Base-by-base conservation (phyloP, 768 basidiomycete species). In the Boletus subparvulus region DNA sequence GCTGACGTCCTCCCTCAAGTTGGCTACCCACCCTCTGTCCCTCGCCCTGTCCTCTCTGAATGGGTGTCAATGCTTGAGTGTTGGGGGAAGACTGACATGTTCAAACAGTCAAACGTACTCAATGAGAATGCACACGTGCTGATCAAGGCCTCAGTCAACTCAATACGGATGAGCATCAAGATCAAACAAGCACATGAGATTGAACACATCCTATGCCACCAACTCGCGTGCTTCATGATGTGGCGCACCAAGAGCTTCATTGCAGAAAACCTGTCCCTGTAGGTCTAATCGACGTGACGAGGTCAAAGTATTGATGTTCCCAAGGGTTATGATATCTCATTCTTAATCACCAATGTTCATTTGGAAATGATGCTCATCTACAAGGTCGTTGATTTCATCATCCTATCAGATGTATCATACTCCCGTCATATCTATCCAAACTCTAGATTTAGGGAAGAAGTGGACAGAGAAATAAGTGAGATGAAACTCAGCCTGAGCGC, bases 151-250 rank as follows among this genome's bases (percentile, higher is more conserved):
- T 94, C 93, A 2, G 85, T 98, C 76, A 99, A 99, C 77, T 96
- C 94, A 2, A 92, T 98, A 71, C 87, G 97, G 41, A 80, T 99
- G 56, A 94, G 90, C 74, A 98, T 99, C 77, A 94, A 88, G 79
- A 98, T 99, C 72, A 99, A 99, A 73, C 97, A 99, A 72, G 94
- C 97, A 35, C 97, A 99, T 74, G 97, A 99, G 77, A 96, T 98
- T 59, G 97, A 99, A 70, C 85, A 90, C 48, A 97, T 98, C 65
- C 78, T 99, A 39, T 97, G 95, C 70, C 92, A 98, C 78, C n/a
- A n/a, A n/a, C n/a, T n/a, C n/a, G n/a, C n/a, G n/a, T n/a, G n/a
- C n/a, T n/a, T n/a, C n/a, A n/a, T n/a, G n/a, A n/a, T n/a, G n/a
- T n/a, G n/a, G n/a, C n/a, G n/a, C n/a, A n/a, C n/a, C 28, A 97